Base-by-base conservation (phyloP, 805 yeast genomes). In the Brettanomyces custersianus region DNA sequence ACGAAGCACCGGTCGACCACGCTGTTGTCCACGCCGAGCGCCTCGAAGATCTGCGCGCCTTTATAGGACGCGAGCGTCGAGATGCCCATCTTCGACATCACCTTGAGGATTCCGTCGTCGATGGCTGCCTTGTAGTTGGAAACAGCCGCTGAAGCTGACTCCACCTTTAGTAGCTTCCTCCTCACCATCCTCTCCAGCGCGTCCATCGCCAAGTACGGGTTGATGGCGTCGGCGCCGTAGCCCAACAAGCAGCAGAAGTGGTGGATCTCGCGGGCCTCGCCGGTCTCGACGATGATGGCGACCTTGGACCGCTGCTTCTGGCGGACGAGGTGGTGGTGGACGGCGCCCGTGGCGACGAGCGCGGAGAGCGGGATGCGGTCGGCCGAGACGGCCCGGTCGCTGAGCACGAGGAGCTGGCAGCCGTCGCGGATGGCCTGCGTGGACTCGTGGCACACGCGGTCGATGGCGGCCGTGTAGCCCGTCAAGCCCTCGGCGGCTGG, bases 41-140 rank as follows among this genome's bases (percentile, higher is more conserved):
- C 95, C 63, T 90, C 98, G 58, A 92, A 90, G 54, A 90, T 92
- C 67, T 90, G 98, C 20, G 98, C 98, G 62, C 97, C 97, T 65
- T 90, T 90, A 65, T 90, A 90, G n/a, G 96, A 85, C 10, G 96
- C 96, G 57, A 90, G 69, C 21, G 98, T 92, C 22, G 97, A 88
- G 50, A 90, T 92, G 70, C 98, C 98, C 97, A 90, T 92, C 70
- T 92, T 90, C 25, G 96, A 86, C 98, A 90, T 90, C 41, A 92
- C 96, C 68, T 92, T 90, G 51, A 86, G 67, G 49, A 90, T 80
- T 62, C 97, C 97, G 37, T 86, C 81, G 55, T 90, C 94, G 40
- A 84, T 70, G 10, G 96, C 80, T 46, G 76, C 70, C 55, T 80
- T 83, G 65, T 86, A 90, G 67, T 90, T 90, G 35, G 68, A 17